These are phyloP conservation scores for Didymella exigua DNA, from an alignment of 2,329 filamentous ascomycete genomes.

Conservation along the genomic window DNA sequence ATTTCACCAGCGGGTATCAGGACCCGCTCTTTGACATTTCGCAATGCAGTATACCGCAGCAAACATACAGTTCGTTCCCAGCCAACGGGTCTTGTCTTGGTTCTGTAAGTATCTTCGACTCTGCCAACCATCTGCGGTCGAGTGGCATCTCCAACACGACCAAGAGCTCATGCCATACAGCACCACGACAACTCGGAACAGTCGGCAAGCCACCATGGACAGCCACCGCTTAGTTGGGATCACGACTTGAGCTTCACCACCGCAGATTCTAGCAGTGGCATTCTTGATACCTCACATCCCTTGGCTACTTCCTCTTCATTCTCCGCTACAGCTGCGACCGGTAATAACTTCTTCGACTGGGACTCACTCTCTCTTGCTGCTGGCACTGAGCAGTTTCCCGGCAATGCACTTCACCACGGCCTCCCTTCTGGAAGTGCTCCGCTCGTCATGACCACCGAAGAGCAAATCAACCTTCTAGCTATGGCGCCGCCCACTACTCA, in stretches of 20 bases:
- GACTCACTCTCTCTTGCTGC: slow-evolving; percentile 27
- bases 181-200: slow-evolving; percentile 30
- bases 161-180: slow-evolving; percentile 1
- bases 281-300: slow-evolving; percentile 28
- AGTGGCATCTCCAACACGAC: background rate
- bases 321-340: slow-evolving; percentile 23
- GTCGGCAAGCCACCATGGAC: slow-evolving; percentile 34
- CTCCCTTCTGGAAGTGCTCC: slow-evolving; percentile 22
- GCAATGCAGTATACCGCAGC: slow-evolving; percentile 36
- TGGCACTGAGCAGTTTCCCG: slow-evolving; percentile 25
- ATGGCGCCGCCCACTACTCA: slow-evolving; percentile 26
- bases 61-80: slow-evolving; percentile 31
- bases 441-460: slow-evolving; percentile 20
- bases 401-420: slow-evolving; percentile 25
- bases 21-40: slow-evolving; percentile 43
- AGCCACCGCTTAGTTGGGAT: slow-evolving; percentile 37
- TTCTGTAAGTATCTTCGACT: slow-evolving; percentile 19
- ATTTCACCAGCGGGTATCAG: slow-evolving; percentile 44
- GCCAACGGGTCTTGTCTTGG: slow-evolving; percentile 27
- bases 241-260: slow-evolving; percentile 33
- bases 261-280: slow-evolving; percentile 26
- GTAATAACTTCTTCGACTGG: slow-evolving; percentile 35
- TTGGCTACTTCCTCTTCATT: slow-evolving; percentile 34
- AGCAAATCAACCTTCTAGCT: slow-evolving; percentile 21
- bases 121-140: background rate